A percentile compares a stretch with the other conserved stretches of the same genome.
Conservation (phyloP, 768 basidiomycete genomes). For the Lactarius hengduanensis region DNA sequence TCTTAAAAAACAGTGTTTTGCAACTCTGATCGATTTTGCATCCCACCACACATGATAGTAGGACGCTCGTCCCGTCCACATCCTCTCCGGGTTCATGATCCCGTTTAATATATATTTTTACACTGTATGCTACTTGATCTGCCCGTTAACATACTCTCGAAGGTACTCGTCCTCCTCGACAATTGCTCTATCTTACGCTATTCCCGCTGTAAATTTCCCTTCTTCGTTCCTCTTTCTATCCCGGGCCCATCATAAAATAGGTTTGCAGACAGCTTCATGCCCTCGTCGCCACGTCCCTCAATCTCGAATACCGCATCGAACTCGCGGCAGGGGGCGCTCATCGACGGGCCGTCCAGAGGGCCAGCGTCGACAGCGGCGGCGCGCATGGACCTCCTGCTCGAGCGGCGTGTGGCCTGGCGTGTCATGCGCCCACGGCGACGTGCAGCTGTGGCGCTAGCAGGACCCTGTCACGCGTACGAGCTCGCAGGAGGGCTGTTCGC, state of each 20-base stretch:
- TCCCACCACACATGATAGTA: too few species aligned
- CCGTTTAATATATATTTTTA: too few species aligned
- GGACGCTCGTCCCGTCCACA: too few species aligned
- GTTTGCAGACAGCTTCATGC: conserved; percentile 31
- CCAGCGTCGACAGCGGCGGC: background rate
- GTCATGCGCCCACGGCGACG: conserved; percentile 34
- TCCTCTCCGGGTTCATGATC: too few species aligned
- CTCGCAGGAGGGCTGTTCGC: conserved; percentile 59
- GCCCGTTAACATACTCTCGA: conserved; percentile 18
- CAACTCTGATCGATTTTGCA: too few species aligned
- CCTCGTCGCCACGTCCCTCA: conserved; percentile 29
- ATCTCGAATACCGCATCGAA: conserved; percentile 30
- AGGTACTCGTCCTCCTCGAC: conserved; percentile 11
- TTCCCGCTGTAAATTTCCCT: conserved; percentile 9
- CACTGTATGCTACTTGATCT: conserved; percentile 12
- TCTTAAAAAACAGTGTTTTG: too few species aligned
- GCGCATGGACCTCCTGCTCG: conserved; percentile 32
- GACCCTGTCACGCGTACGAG: conserved; percentile 52
- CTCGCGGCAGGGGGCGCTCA: conserved; percentile 36
- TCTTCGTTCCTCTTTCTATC: background rate
- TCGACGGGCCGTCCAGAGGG: conserved; percentile 28
- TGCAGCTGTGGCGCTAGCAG: conserved; percentile 36
- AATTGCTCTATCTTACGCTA: conserved; percentile 7
- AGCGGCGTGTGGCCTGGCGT: conserved; percentile 32
- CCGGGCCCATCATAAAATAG: conserved; percentile 22